These are phyloP conservation scores for Fusarium nisikadoi DNA, from an alignment of 2,329 filamentous ascomycete genomes.

Conservation along the genomic window DNA sequence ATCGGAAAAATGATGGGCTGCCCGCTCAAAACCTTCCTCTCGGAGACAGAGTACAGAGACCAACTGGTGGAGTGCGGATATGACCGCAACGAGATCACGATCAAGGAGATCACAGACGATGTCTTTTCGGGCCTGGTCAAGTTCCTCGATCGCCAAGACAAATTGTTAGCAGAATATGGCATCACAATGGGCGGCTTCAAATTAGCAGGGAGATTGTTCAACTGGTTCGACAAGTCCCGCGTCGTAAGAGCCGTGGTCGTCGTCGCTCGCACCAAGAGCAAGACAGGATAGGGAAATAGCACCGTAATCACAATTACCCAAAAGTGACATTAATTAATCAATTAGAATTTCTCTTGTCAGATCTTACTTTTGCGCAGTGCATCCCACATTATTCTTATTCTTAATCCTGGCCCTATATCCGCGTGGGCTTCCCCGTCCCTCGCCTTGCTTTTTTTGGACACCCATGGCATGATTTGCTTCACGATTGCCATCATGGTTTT, in stretches of 20 bases:
- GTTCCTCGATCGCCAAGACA: slow-evolving; percentile 54
- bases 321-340: background rate
- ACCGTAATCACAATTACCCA: background rate
- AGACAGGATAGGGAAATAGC: slow-evolving; percentile 17
- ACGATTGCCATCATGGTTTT: background rate
- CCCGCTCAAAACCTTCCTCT: slow-evolving; percentile 61
- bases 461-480: background rate
- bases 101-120: slow-evolving; percentile 62
- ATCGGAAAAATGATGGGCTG: slow-evolving; percentile 60
- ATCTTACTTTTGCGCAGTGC: background rate
- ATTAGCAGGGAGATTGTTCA: slow-evolving; percentile 51
- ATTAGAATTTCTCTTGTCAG: background rate
- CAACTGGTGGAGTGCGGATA: slow-evolving; percentile 62
- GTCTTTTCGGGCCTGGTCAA: slow-evolving; percentile 62
- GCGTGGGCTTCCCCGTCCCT: background rate
- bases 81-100: slow-evolving; percentile 50
- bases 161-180: slow-evolving; percentile 48
- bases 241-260: slow-evolving; percentile 52
- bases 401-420: slow-evolving; percentile 20
- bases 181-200: slow-evolving; percentile 52
- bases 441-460: background rate
- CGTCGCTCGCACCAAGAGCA: slow-evolving; percentile 44
- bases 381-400: background rate
- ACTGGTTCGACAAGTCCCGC: slow-evolving; percentile 51
- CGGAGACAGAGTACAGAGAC: slow-evolving; percentile 55